Evolutionary conservation across 495 filamentous ascomycete species (phyloP).

Genomic region (Umbilicaria muhlenbergii): DNA sequence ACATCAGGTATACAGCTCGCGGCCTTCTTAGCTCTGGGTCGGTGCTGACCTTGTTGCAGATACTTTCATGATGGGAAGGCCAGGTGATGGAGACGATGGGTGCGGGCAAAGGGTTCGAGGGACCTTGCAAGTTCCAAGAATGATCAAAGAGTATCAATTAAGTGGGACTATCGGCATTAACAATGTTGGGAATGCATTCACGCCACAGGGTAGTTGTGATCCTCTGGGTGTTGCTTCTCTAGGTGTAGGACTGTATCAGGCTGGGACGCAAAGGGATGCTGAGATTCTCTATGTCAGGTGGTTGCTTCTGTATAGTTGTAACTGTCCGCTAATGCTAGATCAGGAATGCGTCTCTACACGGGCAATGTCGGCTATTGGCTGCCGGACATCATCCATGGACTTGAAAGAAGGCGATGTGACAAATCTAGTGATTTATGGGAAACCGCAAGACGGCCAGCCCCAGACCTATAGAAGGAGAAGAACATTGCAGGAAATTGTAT

Average conservation of each 20-base stretch:
- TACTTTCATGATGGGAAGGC: conserved; percentile 51
- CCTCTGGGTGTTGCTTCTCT: conserved; percentile 47
- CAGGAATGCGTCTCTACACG: conserved; percentile 38
- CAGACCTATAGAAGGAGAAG: conserved; percentile 3
- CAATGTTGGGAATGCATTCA: conserved; percentile 67
- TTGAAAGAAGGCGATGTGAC: conserved; percentile 2
- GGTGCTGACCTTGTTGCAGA: conserved; percentile 13
- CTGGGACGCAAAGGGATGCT: conserved; percentile 41
- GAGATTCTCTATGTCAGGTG: conserved; percentile 34
- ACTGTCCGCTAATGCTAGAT: no score
- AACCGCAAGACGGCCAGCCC: not conserved
- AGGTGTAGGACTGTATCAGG: conserved; percentile 53
- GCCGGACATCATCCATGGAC: not conserved
- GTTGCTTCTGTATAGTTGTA: not conserved
- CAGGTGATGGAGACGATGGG: conserved; percentile 13
- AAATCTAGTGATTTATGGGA: conserved; percentile 7
- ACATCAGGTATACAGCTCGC: conserved; percentile 30
- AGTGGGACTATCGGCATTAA: conserved; percentile 53
- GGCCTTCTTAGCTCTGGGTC: no score
- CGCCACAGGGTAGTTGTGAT: conserved; percentile 58
- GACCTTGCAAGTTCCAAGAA: conserved; percentile 44
- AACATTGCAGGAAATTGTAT: conserved; percentile 10
- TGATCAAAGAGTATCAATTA: conserved; percentile 45
- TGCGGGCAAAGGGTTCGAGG: conserved; percentile 29
- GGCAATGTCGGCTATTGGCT: conserved; percentile 34